These are phyloP conservation scores for Lentinula edodes DNA, from an alignment of 768 basidiomycete genomes.

Conservation along the genomic window DNA sequence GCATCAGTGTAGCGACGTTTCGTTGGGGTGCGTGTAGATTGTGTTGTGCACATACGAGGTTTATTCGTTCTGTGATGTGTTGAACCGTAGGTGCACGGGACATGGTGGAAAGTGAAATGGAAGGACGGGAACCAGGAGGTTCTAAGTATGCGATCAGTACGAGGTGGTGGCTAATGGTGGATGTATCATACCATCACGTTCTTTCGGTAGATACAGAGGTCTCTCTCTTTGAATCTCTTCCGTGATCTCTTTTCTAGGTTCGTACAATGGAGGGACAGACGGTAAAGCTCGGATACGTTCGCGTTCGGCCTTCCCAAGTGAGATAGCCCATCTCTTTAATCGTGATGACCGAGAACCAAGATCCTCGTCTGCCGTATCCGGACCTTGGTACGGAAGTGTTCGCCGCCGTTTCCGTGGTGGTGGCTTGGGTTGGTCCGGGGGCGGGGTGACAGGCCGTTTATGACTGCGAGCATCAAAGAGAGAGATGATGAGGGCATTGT, in stretches of 20 bases:
- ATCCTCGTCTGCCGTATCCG: constrained; percentile 44
- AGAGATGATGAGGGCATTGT: constrained; percentile 81
- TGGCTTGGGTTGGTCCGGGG: constrained; percentile 43
- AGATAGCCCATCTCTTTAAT: constrained; percentile 70
- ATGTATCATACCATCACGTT: constrained; percentile 55
- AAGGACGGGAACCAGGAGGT: constrained; percentile 64
- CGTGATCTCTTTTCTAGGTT: constrained; percentile 38
- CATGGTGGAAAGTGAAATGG: constrained; percentile 68
- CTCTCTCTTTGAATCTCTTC: constrained; percentile 73
- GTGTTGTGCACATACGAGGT: constrained; percentile 77
- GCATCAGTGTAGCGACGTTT: constrained; percentile 62
- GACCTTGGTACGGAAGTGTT: constrained; percentile 66
- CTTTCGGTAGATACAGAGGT: constrained; percentile 56
- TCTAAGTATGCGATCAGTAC: constrained; percentile 31
- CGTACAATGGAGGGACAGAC: constrained; percentile 30
- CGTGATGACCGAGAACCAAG: constrained; percentile 54
- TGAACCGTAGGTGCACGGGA: constrained; percentile 70
- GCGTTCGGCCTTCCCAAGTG: constrained; percentile 68
- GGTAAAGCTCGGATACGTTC: constrained; percentile 58
- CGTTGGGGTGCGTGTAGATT: constrained; percentile 57
- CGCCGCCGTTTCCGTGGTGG: constrained; percentile 66
- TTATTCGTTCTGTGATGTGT: constrained; percentile 74
- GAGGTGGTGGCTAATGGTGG: neutral
- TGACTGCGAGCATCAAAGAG: constrained; percentile 75
- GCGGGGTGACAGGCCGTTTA: constrained; percentile 61